phyloP scores from a whole-genome alignment of 2,329 filamentous ascomycete genomes.

The Botryotinia calthae region DNA sequence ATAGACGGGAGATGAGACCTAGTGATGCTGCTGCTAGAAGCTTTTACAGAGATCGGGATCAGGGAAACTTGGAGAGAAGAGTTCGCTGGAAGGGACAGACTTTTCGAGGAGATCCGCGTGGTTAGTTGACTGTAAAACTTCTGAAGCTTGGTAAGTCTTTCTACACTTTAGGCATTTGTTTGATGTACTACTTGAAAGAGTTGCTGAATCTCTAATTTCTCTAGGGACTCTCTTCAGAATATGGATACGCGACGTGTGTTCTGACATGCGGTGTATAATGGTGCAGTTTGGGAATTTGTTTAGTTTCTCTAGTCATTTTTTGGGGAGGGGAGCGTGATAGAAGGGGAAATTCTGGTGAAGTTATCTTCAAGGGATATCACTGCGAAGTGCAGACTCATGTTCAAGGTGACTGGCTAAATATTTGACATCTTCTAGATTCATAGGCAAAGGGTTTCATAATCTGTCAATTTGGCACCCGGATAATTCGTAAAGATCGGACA shows the following conservation, averaged over 20 bases:
- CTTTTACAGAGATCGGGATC: background rate
- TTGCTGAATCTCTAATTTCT: background rate
- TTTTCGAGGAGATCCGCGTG: background rate
- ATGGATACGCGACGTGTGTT: fast-evolving
- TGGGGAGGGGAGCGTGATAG: no score
- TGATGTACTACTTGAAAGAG: no score
- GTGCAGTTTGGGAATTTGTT: no score
- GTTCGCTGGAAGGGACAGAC: background rate
- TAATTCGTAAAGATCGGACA: background rate
- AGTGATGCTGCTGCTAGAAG: background rate
- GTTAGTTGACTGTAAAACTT: background rate
- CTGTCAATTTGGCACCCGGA: background rate
- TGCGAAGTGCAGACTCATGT: background rate
- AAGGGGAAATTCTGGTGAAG: no score
- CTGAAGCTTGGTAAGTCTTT: background rate
- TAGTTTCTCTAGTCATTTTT: no score
- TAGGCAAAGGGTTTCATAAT: background rate
- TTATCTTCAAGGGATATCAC: no score
- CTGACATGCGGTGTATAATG: no score
- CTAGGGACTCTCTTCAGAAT: background rate
- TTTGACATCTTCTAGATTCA: background rate
- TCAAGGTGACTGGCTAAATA: no score
- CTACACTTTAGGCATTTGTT: no score
- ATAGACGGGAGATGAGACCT: background rate
- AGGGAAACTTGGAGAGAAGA: fast-evolving